A percentile compares a stretch with the other conserved stretches of the same genome.
phyloP scores from a whole-genome alignment of 257 asterid genomes.

The Ballota nigra region DNA sequence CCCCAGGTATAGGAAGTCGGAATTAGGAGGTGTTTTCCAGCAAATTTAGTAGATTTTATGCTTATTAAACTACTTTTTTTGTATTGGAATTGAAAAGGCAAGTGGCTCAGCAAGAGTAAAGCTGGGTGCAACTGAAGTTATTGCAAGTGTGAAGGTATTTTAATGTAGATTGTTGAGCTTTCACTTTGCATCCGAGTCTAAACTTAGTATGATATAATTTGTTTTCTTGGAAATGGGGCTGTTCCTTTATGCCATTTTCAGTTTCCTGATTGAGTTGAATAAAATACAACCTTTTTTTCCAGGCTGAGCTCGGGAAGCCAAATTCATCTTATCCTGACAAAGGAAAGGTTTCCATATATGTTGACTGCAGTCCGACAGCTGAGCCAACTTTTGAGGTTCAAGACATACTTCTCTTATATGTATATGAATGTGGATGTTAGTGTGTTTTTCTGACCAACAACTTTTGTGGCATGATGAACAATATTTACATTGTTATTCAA shows the following conservation, averaged over 20 bases:
- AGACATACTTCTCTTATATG: slow-evolving; percentile 6
- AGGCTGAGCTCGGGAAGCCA: slow-evolving; percentile 97
- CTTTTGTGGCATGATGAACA: not conserved
- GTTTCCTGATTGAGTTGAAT: slow-evolving; percentile 3
- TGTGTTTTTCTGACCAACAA: not conserved
- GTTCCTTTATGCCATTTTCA: not conserved
- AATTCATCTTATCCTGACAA: slow-evolving; percentile 64
- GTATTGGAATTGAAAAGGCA: slow-evolving; percentile 50
- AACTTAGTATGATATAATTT: too few species aligned
- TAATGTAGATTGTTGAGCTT: not conserved
- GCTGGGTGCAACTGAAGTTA: slow-evolving; percentile 87
- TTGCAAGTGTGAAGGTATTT: slow-evolving; percentile 82
- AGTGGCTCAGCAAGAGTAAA: slow-evolving; percentile 92
- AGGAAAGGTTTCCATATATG: slow-evolving; percentile 72
- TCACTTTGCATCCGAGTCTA: slow-evolving; percentile 11
- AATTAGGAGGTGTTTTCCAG: not conserved
- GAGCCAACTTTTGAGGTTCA: slow-evolving; percentile 89
- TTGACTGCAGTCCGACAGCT: slow-evolving; percentile 93
- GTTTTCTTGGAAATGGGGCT: not conserved
- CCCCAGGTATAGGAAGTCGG: slow-evolving; percentile 57
- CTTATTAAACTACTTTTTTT: slow-evolving; percentile 18
- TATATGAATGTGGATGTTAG: not conserved
- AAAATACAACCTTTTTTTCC: slow-evolving; percentile 22
- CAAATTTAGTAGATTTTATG: not conserved
- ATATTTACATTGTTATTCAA: not conserved